phyloP scores from a whole-genome alignment of 75 land plant species.

The Selaginella moellendorffii region DNA sequence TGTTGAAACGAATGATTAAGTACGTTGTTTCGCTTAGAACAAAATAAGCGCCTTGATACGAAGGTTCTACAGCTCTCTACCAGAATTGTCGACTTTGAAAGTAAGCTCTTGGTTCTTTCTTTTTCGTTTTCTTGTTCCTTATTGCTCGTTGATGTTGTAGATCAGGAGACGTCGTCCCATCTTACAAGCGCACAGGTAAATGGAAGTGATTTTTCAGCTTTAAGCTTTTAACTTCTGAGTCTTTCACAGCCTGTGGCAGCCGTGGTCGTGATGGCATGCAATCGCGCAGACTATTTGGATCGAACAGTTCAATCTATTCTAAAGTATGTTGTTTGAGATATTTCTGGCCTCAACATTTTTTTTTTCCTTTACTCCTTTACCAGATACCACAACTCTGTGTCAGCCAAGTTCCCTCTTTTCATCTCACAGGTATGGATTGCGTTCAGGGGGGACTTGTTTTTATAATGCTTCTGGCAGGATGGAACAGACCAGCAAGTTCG shows the following conservation, averaged over 20 bases:
- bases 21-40: slow-evolving; percentile 42
- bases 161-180: not conserved
- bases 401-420: slow-evolving; percentile 77
- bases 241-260: slow-evolving; percentile 71
- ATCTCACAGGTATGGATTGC: slow-evolving; percentile 62
- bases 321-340: slow-evolving; percentile 37
- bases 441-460: not conserved
- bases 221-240: not conserved
- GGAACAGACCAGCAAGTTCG: slow-evolving; percentile 49
- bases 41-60: slow-evolving; percentile 35
- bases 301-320: slow-evolving; percentile 70
- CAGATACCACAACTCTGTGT: slow-evolving; percentile 66
- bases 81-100: slow-evolving; percentile 62
- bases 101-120: slow-evolving; percentile 25
- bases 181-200: not conserved
- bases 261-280: slow-evolving; percentile 95
- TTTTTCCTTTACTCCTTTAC: slow-evolving; percentile 6
- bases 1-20: not conserved
- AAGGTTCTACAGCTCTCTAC: slow-evolving; percentile 47
- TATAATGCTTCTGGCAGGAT: slow-evolving; percentile 52
- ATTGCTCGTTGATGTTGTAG: not conserved
- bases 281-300: slow-evolving; percentile 93
- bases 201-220: not conserved
- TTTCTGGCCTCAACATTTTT: not conserved
- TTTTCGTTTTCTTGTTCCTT: not conserved